Evolutionary conservation across 2,329 filamentous ascomycete species (phyloP).

Genomic region (Aspergillus ibericus): DNA sequence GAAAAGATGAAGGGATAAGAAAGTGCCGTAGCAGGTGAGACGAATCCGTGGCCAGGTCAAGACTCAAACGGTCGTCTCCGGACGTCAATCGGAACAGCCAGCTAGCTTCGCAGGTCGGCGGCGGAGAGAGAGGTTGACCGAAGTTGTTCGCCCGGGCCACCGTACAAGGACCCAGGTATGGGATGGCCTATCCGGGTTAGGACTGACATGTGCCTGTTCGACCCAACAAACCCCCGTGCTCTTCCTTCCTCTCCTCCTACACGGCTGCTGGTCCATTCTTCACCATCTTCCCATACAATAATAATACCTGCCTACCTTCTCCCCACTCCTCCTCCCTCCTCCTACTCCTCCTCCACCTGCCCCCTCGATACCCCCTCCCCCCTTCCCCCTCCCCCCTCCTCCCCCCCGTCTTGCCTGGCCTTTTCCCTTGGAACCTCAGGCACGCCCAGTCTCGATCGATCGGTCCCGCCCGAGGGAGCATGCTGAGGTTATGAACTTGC

Average conservation of each 20-base stretch:
- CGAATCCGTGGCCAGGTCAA: neutral
- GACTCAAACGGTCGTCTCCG: neutral
- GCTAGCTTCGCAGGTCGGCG: neutral
- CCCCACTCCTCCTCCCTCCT: neutral
- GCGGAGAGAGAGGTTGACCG: slow-evolving; percentile 5
- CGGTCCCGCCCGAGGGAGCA: slow-evolving; percentile 27
- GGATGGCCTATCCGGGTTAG: slow-evolving; percentile 23
- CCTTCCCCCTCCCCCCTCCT: slow-evolving; percentile 2
- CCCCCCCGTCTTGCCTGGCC: slow-evolving; percentile 4
- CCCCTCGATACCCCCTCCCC: slow-evolving; percentile 3
- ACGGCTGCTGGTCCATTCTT: slow-evolving; percentile 12
- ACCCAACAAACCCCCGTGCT: slow-evolving; percentile 28
- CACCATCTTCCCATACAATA: slow-evolving; percentile 7
- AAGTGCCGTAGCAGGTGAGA: neutral
- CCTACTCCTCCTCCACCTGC: slow-evolving; percentile 3
- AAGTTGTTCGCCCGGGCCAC: slow-evolving; percentile 19
- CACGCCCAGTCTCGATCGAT: slow-evolving; percentile 13
- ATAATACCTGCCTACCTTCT: neutral
- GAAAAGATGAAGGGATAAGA: neutral
- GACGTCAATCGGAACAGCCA: neutral
- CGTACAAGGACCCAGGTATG: slow-evolving; percentile 14
- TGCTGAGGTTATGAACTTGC: slow-evolving; percentile 43
- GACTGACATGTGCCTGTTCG: slow-evolving; percentile 27
- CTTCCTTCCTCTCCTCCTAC: slow-evolving; percentile 21
- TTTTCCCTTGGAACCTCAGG: slow-evolving; percentile 8